Conservation (phyloP, 2,329 filamentous ascomycete species). For the Nannizziopsis barbatae region DNA sequence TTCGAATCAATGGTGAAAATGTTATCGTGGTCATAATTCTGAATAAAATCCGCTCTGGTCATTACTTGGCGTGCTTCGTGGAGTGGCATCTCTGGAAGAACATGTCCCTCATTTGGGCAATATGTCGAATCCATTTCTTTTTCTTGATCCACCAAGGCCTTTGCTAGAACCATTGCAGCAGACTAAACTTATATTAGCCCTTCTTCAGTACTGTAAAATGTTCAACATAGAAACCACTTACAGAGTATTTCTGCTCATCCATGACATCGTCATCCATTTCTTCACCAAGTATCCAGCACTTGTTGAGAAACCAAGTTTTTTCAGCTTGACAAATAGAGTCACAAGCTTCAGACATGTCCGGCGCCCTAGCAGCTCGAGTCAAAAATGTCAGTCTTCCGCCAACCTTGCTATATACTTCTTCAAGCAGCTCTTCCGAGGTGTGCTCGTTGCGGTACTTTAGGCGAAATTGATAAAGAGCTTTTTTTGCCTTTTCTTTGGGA, state of each 20-base stretch:
- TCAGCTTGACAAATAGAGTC: slow-evolving; percentile 59
- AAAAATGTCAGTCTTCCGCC: slow-evolving; percentile 82
- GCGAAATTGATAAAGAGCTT: slow-evolving; percentile 70
- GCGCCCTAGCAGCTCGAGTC: slow-evolving; percentile 76
- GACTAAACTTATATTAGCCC: slow-evolving; percentile 49
- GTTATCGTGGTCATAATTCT: slow-evolving; percentile 83
- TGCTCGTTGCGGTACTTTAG: slow-evolving; percentile 60
- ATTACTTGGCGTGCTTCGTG: slow-evolving; percentile 82
- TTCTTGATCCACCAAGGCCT: slow-evolving; percentile 77
- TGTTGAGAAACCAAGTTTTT: slow-evolving; percentile 69
- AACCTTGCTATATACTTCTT: slow-evolving; percentile 73
- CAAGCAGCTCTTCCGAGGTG: slow-evolving; percentile 44
- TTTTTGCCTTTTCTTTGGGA: slow-evolving; percentile 63
- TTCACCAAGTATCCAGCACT: slow-evolving; percentile 63
- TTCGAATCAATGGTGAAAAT: slow-evolving; percentile 86
- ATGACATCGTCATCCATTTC: slow-evolving; percentile 95
- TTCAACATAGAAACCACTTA: slow-evolving; percentile 39
- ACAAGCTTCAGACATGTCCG: slow-evolving; percentile 69
- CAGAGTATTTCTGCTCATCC: slow-evolving; percentile 92
- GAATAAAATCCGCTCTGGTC: slow-evolving; percentile 91
- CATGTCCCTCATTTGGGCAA: slow-evolving; percentile 55
- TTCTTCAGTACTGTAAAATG: slow-evolving; percentile 15
- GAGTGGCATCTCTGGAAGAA: slow-evolving; percentile 68
- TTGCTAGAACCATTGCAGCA: slow-evolving; percentile 85
- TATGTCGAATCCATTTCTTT: slow-evolving; percentile 52